phyloP scores from a whole-genome alignment of 1,284 basidiomycete species.

The Nidula niveotomentosa region DNA sequence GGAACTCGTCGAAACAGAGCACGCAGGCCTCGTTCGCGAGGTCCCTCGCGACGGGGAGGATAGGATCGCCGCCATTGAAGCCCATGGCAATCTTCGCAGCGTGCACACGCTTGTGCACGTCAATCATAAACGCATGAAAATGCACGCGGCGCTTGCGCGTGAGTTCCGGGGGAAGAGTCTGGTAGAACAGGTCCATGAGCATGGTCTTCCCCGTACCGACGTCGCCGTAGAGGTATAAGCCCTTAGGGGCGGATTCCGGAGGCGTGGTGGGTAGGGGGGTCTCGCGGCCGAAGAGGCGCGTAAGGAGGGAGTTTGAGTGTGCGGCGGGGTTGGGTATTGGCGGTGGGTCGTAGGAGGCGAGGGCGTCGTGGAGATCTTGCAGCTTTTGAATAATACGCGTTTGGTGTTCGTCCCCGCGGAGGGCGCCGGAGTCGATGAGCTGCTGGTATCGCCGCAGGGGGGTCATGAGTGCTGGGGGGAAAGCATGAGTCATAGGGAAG shows the following conservation, averaged over 20 bases:
- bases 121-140: conserved; percentile 99
- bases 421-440: conserved; percentile 69
- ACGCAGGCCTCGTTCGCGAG: conserved; percentile 85
- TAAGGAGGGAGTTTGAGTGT: background rate
- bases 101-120: conserved; percentile 94
- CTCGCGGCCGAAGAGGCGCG: conserved; percentile 60
- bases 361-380: conserved; percentile 76
- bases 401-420: conserved; percentile 85
- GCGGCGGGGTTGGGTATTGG: conserved; percentile 43
- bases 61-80: conserved; percentile 78
- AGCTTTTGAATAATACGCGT: conserved; percentile 81
- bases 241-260: conserved; percentile 70
- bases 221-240: conserved; percentile 96
- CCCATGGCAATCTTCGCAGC: conserved; percentile 72
- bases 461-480: conserved; percentile 25
- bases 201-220: conserved; percentile 98
- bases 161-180: conserved; percentile 80
- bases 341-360: conserved; percentile 75
- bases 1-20: conserved; percentile 98
- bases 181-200: conserved; percentile 99
- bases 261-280: conserved; percentile 36
- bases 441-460: conserved; percentile 75
- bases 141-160: conserved; percentile 86
- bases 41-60: conserved; percentile 87
- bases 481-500: conserved; percentile 3